Conservation (phyloP, 176 grass and related monocot species). For the Elaeis guineensis region DNA sequence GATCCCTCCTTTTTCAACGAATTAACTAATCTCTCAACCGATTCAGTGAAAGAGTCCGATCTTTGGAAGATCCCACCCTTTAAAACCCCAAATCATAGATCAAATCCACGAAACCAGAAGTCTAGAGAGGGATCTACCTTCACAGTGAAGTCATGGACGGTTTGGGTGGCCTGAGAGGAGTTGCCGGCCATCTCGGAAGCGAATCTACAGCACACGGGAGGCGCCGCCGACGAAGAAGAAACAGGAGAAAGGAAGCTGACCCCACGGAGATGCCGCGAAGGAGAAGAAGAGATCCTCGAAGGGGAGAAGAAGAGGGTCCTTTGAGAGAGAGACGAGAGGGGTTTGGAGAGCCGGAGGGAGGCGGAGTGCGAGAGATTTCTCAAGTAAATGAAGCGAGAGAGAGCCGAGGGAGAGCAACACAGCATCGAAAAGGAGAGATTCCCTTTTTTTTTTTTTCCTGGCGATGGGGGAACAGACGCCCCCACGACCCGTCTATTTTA, state of each 20-base stretch:
- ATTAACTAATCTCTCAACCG: too few relatives aligned
- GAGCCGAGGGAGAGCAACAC: background rate
- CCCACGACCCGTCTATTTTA: too few relatives aligned
- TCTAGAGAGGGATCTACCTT: slow-evolving; percentile 40
- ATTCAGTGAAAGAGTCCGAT: background rate
- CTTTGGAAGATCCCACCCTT: background rate
- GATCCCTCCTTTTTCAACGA: too few relatives aligned
- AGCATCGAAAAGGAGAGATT: too few relatives aligned
- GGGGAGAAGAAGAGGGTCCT: background rate
- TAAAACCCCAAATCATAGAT: background rate
- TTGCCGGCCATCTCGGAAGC: slow-evolving; percentile 39
- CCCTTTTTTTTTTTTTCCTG: too few relatives aligned
- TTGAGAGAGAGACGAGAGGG: background rate
- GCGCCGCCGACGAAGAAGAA: background rate
- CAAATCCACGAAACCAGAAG: too few relatives aligned
- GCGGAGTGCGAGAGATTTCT: background rate
- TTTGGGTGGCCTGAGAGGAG: slow-evolving; percentile 39
- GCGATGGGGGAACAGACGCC: too few relatives aligned
- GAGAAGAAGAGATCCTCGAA: background rate
- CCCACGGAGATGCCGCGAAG: background rate
- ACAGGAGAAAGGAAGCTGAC: background rate
- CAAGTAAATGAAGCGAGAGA: background rate
- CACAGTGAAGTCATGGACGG: slow-evolving; percentile 86
- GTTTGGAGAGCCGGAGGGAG: slow-evolving; percentile 12
- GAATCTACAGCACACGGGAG: slow-evolving; percentile 3